Evolutionary conservation across 2,329 filamentous ascomycete genomes (phyloP), one percentile per base, ranked within the genome.

Genomic region (Dactylellina parvicollis): DNA sequence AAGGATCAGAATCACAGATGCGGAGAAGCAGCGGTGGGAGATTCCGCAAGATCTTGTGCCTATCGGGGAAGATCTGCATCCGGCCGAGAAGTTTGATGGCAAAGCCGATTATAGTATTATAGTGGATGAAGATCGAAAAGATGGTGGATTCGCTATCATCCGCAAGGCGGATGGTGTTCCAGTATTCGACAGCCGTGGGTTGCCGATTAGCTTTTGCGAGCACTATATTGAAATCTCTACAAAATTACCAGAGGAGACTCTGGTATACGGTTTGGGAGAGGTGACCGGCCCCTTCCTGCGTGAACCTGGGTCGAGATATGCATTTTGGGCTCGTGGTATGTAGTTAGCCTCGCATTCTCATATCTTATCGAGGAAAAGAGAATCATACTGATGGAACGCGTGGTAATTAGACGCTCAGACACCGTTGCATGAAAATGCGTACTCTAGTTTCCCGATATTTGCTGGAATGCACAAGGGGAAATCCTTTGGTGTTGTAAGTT

Each of bases 261-360:
- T 60, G 18, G 60, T 73, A 14, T 73, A 61, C 16, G 69, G 69
- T 0, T 24, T 73, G 38, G 69, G 69, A 12, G 69, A 73, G 24
- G 69, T 73, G 7, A 61, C 54, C 4, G 69, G 69, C 10, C 69
- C 69, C 2, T 73, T 73, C 46, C 30, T 65, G 36, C 69, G 69
- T 26, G 54, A 73, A 18, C 30, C 60, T 24, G 69, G 69, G 7
- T 36, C 34, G 18, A 73, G 69, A 40, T 73, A 40, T 61, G 69
- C 69, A 9, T 73, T 73, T 60, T 73, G 69, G 69, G 46, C 69
- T 38, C 54, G 69, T 16, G 69, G 69, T 73, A 67, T 20, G 44
- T 54, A 20, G n/a, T 49, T 4, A 22, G 12, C 8, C 22, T 46
- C 22, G 9, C 26, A 30, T 2, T 2, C 30, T 8, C 4, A 30